Evolutionary conservation across 805 yeast genomes (phyloP).

Genomic region (Schwanniomyces vanrijiae): DNA sequence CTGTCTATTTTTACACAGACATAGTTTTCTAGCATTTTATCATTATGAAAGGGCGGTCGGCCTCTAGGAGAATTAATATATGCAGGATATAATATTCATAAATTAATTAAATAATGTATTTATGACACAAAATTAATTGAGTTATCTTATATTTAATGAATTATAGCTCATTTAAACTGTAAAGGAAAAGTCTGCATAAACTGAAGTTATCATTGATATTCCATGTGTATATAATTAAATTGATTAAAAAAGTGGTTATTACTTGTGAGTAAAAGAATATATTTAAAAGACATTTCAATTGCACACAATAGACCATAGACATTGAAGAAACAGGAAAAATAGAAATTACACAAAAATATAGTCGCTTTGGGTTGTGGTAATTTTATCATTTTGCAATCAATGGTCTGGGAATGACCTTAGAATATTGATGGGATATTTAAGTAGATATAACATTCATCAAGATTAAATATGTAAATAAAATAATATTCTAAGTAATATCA

Average conservation of each 20-base stretch:
- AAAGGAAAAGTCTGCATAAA: too few relatives aligned
- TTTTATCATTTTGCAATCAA: neutral
- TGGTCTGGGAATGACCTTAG: neutral
- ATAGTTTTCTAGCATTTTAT: too few relatives aligned
- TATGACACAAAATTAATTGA: neutral
- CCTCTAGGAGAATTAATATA: neutral
- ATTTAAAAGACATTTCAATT: neutral
- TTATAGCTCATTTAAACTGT: too few relatives aligned
- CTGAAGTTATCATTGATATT: too few relatives aligned
- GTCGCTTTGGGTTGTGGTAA: neutral
- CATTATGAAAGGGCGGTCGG: neutral
- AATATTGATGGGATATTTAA: too few relatives aligned
- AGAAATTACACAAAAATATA: neutral
- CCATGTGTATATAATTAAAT: too few relatives aligned
- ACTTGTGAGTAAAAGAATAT: too few relatives aligned
- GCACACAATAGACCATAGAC: neutral
- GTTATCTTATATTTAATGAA: too few relatives aligned
- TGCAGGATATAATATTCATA: neutral
- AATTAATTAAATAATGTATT: too few relatives aligned
- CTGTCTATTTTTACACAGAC: neutral
- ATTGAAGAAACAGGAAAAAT: neutral
- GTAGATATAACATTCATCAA: neutral
- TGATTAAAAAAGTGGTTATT: too few relatives aligned
- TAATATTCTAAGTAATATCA: neutral
- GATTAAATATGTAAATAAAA: too few relatives aligned